Conservation (phyloP, 805 yeast species). For the Starmerella lactis-condensi region DNA sequence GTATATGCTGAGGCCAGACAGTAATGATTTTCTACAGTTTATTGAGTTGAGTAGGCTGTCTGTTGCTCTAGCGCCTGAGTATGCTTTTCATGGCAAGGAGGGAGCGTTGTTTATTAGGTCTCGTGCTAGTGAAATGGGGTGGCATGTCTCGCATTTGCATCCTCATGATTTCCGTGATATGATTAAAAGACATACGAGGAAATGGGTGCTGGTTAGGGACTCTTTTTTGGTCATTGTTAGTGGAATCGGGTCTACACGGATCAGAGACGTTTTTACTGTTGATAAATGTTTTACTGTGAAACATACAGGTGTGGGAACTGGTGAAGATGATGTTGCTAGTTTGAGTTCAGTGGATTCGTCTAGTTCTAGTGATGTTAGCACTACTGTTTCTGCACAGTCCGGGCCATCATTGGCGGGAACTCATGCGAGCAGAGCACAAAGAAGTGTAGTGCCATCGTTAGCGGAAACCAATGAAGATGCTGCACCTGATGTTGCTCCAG, state of each 20-base stretch:
- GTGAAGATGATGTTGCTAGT: too few relatives aligned
- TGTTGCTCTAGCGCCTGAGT: conserved; percentile 62
- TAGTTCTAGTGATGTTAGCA: too few relatives aligned
- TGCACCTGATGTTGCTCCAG: conserved; percentile 5
- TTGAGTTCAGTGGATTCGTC: too few relatives aligned
- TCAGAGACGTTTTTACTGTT: conserved; percentile 79
- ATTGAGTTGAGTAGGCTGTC: conserved; percentile 82
- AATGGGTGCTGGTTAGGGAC: conserved; percentile 79
- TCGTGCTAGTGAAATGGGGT: conserved; percentile 74
- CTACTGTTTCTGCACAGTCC: too few relatives aligned
- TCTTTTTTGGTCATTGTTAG: conserved; percentile 75
- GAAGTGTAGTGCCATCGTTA: too few relatives aligned
- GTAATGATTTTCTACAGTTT: conserved; percentile 67
- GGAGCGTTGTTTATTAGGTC: conserved; percentile 68
- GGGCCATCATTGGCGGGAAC: neutral
- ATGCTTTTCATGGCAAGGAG: conserved; percentile 70
- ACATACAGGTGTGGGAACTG: too few relatives aligned
- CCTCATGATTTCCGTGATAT: conserved; percentile 64
- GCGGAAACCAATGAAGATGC: too few relatives aligned
- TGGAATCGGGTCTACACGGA: conserved; percentile 68
- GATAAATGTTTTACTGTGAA: conserved; percentile 50
- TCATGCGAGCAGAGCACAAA: conserved; percentile 1
- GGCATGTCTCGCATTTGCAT: conserved; percentile 83
- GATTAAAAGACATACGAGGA: conserved; percentile 77
- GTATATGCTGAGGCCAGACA: conserved; percentile 56